A percentile compares a stretch with the other conserved stretches of the same genome.
These are phyloP conservation scores for Sphagnum contortum DNA, from an alignment of 225 moss, liverwort and hornwort genomes.

Conservation along the genomic window DNA sequence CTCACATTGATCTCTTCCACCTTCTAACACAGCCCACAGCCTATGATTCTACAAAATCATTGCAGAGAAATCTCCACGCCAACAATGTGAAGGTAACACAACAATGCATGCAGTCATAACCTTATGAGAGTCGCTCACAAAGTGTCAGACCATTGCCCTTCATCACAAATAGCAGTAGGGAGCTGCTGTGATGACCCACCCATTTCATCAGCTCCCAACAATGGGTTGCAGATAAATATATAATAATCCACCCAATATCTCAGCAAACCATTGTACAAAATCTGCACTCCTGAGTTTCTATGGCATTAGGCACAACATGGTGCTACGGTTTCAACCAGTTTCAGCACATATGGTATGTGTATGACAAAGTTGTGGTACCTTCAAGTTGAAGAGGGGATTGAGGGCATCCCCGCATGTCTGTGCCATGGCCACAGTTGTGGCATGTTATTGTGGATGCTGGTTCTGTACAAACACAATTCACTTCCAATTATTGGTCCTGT, in stretches of 20 bases:
- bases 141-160: neutral
- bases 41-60: neutral
- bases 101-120: neutral
- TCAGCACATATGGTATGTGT: too few species aligned
- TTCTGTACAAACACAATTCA: conserved; percentile 33
- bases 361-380: conserved; percentile 22
- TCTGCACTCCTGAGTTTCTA: too few species aligned
- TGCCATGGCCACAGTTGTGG: conserved; percentile 95
- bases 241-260: too few species aligned
- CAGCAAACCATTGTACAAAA: too few species aligned
- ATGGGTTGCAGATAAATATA: too few species aligned
- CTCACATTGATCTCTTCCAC: neutral
- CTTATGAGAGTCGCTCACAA: neutral
- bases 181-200: too few species aligned
- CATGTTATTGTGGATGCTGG: conserved; percentile 69
- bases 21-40: neutral
- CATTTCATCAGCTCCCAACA: too few species aligned
- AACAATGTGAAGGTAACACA: neutral
- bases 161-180: too few species aligned
- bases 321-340: too few species aligned
- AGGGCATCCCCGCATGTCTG: conserved; percentile 92
- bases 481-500: neutral
- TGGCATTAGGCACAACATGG: too few species aligned
- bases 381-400: conserved; percentile 72
- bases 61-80: neutral